Base-by-base conservation (phyloP, 495 filamentous ascomycete genomes). In the Lophiotrema nucula region DNA sequence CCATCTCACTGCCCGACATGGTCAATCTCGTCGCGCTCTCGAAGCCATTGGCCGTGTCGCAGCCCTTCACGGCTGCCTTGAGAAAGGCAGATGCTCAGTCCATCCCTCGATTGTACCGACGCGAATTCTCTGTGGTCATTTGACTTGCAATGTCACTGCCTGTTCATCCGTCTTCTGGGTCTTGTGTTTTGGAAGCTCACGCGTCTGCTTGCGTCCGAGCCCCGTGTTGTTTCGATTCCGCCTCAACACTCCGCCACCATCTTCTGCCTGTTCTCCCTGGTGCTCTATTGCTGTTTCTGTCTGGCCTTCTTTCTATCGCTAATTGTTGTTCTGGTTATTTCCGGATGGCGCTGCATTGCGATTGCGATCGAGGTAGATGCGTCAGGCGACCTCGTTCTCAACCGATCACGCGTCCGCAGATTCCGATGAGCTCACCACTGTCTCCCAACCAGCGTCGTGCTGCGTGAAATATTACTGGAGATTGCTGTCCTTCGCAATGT, bases 151-250 rank as follows among this genome's bases (percentile, higher is more conserved):
- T n/a, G n/a, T n/a, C 31, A 35, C 23, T 31, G n/a, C 11, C 18
- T n/a, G 47, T 18, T 11, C 18, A 8, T 28, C 22, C 10, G 16
- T 18, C 27, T 38, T 16, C 45, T 22, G 16, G 12, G 5, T 54
- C 38, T 22, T 48, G 25, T 33, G 13, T 28, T 19, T 50, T 37
- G 4, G 16, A 31, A n/a, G 24, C 43, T 41, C 27, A 46, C 60
- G 49, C 47, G 47, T 47, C 39, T 18, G n/a, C 28, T 43, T 21
- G 8, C 10, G 35, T 48, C 39, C 58, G 28, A 46, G 25, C 49
- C 47, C 46, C 53, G 47, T 63, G 59, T 53, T 63, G 60, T 63
- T 63, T 53, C 54, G 47, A 63, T 52, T 56, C 39, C 52, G 41
- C 39, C 46, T 26, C 59, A 52, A 28, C 31, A 25, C 43, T 53